phyloP scores from a whole-genome alignment of 1,284 basidiomycete species.

The Cutaneotrichosporon arboriforme region DNA sequence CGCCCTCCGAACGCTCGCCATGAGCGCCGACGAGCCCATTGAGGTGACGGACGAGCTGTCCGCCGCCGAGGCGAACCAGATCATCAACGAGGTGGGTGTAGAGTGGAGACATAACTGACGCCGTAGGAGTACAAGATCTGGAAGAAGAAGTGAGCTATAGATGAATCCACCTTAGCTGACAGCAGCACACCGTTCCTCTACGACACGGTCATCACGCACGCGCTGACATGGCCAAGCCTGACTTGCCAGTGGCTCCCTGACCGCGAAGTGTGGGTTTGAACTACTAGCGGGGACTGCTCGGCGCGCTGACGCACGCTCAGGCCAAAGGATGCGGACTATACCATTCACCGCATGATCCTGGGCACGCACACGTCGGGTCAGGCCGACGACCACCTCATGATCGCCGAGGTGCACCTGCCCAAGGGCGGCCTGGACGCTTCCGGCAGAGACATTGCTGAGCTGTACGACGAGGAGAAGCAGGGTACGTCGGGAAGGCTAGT shows the following conservation, averaged over 20 bases:
- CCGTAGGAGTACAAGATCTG: constrained; percentile 56
- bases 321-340: constrained; percentile 83
- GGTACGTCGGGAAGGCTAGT: constrained; percentile 39
- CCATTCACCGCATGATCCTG: constrained; percentile 84
- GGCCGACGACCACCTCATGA: constrained; percentile 92
- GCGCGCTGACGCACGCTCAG: constrained; percentile 18
- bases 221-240: constrained; percentile 94
- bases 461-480: constrained; percentile 87
- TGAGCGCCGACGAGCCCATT: constrained; percentile 33
- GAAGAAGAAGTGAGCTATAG: constrained; percentile 68
- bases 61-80: constrained; percentile 63
- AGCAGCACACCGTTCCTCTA: constrained; percentile 81
- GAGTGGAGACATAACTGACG: constrained; percentile 12
- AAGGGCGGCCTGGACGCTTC: constrained; percentile 55
- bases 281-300: constrained; percentile 11
- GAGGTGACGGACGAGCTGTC: constrained; percentile 57
- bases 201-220: constrained; percentile 95
- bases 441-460: constrained; percentile 65
- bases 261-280: constrained; percentile 82
- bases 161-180: not conserved
- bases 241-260: constrained; percentile 99
- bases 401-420: constrained; percentile 89
- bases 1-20: not conserved
- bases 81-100: constrained; percentile 75
- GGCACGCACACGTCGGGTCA: constrained; percentile 97